A percentile compares a stretch with the other conserved stretches of the same genome.
Conservation (phyloP, 2,329 filamentous ascomycete genomes). For the Exophiala phaeomuriformis region DNA sequence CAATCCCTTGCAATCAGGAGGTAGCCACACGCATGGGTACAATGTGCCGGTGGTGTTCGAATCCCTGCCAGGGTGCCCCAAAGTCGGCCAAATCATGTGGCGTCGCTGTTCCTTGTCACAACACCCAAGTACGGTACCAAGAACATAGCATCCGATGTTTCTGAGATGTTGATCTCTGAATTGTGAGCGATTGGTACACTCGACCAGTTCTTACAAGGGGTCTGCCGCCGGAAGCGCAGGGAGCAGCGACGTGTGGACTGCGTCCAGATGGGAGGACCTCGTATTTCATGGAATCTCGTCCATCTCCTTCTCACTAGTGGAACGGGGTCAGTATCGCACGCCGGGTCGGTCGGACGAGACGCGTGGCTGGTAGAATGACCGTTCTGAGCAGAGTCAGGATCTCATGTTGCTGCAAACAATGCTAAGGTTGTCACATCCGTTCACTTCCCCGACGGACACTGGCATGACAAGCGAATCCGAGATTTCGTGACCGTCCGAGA, state of each 20-base stretch:
- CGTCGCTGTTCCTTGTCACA: neutral
- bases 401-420: neutral
- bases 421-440: neutral
- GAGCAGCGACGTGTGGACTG: neutral
- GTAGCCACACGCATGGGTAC: neutral
- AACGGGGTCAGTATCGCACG: neutral
- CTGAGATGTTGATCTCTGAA: neutral
- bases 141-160: neutral
- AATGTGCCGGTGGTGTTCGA: neutral
- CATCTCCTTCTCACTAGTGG: neutral
- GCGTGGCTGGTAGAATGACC: neutral
- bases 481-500: constrained; percentile 1
- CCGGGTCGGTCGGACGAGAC: neutral
- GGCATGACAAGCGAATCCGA: constrained; percentile 4
- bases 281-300: neutral
- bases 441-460: constrained; percentile 1
- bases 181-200: neutral
- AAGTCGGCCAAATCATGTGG: neutral
- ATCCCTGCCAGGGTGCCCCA: too few relatives aligned
- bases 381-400: neutral
- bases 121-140: neutral
- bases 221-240: neutral
- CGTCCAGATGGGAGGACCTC: neutral
- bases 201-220: neutral
- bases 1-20: neutral